Conservation (phyloP, 805 yeast species). For the Blastobotrys robertii region DNA sequence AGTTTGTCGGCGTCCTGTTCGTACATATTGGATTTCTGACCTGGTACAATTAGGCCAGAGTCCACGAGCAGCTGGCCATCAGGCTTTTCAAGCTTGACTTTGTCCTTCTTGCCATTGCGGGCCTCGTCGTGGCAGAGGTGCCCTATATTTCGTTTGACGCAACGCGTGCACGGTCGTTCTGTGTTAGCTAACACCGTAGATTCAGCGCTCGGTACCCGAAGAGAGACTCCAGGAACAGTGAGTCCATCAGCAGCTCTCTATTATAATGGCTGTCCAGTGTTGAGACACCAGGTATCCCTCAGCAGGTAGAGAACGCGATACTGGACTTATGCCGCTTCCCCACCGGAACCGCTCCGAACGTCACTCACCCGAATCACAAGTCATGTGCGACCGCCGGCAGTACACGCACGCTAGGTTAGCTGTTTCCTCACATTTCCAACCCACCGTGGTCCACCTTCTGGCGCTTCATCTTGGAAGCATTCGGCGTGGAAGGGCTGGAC, state of each 20-base stretch:
- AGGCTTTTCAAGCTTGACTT: not conserved
- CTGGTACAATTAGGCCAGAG: not conserved
- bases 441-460: constrained; percentile 22
- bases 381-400: constrained; percentile 89
- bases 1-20: not conserved
- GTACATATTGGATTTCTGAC: not conserved
- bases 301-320: too few species aligned
- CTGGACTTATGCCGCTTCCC: too few species aligned
- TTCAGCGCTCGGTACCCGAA: not conserved
- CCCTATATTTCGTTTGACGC: constrained; percentile 79
- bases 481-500: not conserved
- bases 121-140: constrained; percentile 79
- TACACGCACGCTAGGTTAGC: constrained; percentile 63
- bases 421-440: not conserved
- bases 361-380: constrained; percentile 59
- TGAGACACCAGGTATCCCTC: too few species aligned
- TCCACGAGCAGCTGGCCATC: not conserved
- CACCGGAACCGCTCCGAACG: too few species aligned
- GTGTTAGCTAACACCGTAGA: not conserved
- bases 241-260: too few species aligned
- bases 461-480: constrained; percentile 5
- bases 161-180: constrained; percentile 67
- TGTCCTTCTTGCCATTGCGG: constrained; percentile 3
- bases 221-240: too few species aligned
- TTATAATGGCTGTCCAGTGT: too few species aligned